Evolutionary conservation across 176 grass and related monocot species (phyloP).

Genomic region (Rhipidocladum racemiflorum): DNA sequence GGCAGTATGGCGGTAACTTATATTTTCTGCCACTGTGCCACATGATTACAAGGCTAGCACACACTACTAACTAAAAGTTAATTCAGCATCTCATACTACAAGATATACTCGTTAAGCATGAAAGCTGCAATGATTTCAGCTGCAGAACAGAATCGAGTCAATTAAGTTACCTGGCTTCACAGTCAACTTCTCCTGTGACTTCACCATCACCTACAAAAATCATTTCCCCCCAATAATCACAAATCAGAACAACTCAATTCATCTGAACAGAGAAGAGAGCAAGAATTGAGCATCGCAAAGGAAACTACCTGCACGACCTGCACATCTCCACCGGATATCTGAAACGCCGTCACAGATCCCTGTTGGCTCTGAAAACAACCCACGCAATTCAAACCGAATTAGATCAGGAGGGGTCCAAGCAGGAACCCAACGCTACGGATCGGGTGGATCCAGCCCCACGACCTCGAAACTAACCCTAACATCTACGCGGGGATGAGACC

Average conservation of each 20-base stretch:
- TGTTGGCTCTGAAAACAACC: slow-evolving; percentile 52
- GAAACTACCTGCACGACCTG: slow-evolving; percentile 86
- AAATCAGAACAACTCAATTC: neutral
- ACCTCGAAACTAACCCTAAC: slow-evolving; percentile 35
- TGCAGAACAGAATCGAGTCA: neutral
- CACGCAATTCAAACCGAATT: slow-evolving; percentile 15
- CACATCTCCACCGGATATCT: slow-evolving; percentile 89
- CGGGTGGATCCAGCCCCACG: slow-evolving; percentile 31
- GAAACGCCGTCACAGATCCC: slow-evolving; percentile 79
- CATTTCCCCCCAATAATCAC: slow-evolving; percentile 16
- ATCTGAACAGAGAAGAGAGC: neutral
- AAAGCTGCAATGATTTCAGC: slow-evolving; percentile 5
- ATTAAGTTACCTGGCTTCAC: slow-evolving; percentile 66
- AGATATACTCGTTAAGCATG: neutral
- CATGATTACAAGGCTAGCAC: slow-evolving; percentile 14
- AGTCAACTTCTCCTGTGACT: slow-evolving; percentile 81
- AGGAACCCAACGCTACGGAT: neutral
- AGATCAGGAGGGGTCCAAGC: neutral
- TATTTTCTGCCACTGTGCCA: neutral
- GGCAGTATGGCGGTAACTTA: neutral
- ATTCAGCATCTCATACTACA: neutral
- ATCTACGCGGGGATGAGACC: slow-evolving; percentile 2
- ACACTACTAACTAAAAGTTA: neutral
- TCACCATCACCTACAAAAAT: slow-evolving; percentile 84
- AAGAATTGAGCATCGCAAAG: neutral